Percentiles rank a stretch among this genome's conserved stretches.
Conservation (phyloP, 192 early-diverging fungal species). For the Coemansia sp. region DNA sequence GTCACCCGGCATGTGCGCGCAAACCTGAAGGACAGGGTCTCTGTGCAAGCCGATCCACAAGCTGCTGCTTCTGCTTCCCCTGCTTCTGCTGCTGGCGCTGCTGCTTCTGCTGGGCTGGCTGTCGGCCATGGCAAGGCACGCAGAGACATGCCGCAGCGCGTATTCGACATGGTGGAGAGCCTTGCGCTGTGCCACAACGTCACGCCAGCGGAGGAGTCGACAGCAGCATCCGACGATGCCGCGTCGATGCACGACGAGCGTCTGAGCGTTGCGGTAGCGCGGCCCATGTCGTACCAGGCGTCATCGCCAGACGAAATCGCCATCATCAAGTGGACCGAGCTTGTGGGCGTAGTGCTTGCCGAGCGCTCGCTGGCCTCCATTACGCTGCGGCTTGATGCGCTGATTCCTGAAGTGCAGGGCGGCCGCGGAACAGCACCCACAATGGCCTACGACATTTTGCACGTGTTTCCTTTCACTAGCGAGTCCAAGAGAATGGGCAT, state of each 20-base stretch:
- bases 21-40: conserved; percentile 26
- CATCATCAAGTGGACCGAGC: conserved; percentile 90
- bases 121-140: conserved; percentile 61
- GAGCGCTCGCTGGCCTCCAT: conserved; percentile 75
- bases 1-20: conserved; percentile 69
- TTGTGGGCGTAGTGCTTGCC: conserved; percentile 81
- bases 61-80: neutral
- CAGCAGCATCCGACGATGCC: conserved; percentile 8
- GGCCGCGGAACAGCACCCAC: conserved; percentile 33
- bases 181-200: conserved; percentile 93
- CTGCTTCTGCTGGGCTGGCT: conserved; percentile 7
- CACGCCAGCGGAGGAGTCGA: conserved; percentile 52
- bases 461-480: conserved; percentile 99
- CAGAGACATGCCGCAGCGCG: conserved; percentile 81
- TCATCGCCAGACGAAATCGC: conserved; percentile 97
- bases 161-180: conserved; percentile 86
- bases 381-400: conserved; percentile 59
- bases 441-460: conserved; percentile 77
- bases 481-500: conserved; percentile 98
- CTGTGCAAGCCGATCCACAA: neutral
- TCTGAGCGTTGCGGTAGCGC: conserved; percentile 16
- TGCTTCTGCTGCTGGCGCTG: neutral
- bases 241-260: conserved; percentile 21
- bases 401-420: conserved; percentile 19
- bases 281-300: conserved; percentile 82